Conservation (phyloP, 2,329 filamentous ascomycete species). For the Coccinonectria pachysandricola region DNA sequence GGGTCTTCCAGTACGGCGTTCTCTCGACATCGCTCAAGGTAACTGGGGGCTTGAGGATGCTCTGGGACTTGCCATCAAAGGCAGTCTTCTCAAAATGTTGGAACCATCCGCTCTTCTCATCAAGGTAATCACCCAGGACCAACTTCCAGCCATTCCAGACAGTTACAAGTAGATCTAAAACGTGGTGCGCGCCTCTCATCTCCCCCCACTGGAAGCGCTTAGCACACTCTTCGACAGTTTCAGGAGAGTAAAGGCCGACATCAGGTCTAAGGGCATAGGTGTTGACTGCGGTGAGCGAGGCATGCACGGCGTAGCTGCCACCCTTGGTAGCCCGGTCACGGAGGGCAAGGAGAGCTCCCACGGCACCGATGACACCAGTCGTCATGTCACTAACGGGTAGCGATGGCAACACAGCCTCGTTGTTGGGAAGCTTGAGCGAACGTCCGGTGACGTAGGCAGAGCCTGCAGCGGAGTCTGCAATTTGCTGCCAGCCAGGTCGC, state of each 20-base stretch:
- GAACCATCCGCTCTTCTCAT: background rate
- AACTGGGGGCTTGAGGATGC: background rate
- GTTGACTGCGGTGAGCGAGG: constrained; percentile 19
- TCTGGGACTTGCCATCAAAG: constrained; percentile 1
- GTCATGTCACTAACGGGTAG: constrained; percentile 26
- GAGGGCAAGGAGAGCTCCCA: constrained; percentile 23
- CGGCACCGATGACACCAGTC: constrained; percentile 22
- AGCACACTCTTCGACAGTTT: constrained; percentile 3
- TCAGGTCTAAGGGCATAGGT: constrained; percentile 18
- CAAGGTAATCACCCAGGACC: constrained; percentile 1
- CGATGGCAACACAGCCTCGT: constrained; percentile 12
- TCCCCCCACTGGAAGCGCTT: constrained; percentile 2
- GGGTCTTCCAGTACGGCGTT: constrained; percentile 1
- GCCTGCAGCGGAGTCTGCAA: constrained; percentile 40
- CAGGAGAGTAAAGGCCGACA: constrained; percentile 21
- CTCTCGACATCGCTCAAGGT: background rate
- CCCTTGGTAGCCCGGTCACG: constrained; percentile 21
- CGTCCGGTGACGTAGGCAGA: constrained; percentile 22
- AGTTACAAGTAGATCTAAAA: background rate
- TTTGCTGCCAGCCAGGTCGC: constrained; percentile 57
- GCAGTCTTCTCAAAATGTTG: constrained; percentile 1
- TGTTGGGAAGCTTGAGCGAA: constrained; percentile 5
- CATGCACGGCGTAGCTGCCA: constrained; percentile 22
- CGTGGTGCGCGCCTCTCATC: background rate
- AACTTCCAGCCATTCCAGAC: background rate